Base-by-base conservation (phyloP, 2,329 filamentous ascomycete species). In the Xylaria sp. region DNA sequence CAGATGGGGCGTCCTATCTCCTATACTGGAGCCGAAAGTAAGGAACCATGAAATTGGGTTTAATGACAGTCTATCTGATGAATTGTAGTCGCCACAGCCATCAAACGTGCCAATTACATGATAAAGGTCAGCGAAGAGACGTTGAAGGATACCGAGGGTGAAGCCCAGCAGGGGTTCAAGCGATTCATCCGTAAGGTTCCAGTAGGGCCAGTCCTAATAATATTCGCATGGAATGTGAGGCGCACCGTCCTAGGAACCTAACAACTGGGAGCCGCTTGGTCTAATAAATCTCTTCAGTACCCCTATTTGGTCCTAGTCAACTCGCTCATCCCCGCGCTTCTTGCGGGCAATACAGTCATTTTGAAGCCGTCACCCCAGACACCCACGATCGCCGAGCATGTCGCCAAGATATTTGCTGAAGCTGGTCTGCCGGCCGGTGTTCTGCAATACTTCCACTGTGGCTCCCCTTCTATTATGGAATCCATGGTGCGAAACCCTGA, bases 1-100 rank as follows among this genome's bases (percentile, higher is more conserved):
- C 93, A 98, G 80, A 98, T 98, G 93, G 94, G 94, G 41, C 85
- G 94, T 19, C 94, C 94, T 33, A 97, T 97, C 71, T 85, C 90
- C 37, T 97, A 94, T 76, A 91, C 91, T 0, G 88, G 85, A 47
- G 92, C 88, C 68, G 94, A 98, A 80, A 68, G 72, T 73, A 65
- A 60, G 44, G 64, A 57, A 37, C 4, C 0, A 31, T 21, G 52
- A 41, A 4, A 9, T 3, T 3, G 13, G 31, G n/a, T 40, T n/a
- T 4, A 9, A 11, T 51, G 4, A 48, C 27, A 1, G 15, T 44
- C 7, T 46, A 15, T 29, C 62, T 72, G 51, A 71, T 46, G 4
- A 47, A 17, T 35, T 29, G 25, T 31, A 73, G 84, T 98, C 68
- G 80, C 86, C 29, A 98, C 94, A 15, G 93, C 93, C 7, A 85